These are phyloP conservation scores for Aspergillus chevalieri DNA, from an alignment of 2,329 filamentous ascomycete species.

Conservation along the genomic window DNA sequence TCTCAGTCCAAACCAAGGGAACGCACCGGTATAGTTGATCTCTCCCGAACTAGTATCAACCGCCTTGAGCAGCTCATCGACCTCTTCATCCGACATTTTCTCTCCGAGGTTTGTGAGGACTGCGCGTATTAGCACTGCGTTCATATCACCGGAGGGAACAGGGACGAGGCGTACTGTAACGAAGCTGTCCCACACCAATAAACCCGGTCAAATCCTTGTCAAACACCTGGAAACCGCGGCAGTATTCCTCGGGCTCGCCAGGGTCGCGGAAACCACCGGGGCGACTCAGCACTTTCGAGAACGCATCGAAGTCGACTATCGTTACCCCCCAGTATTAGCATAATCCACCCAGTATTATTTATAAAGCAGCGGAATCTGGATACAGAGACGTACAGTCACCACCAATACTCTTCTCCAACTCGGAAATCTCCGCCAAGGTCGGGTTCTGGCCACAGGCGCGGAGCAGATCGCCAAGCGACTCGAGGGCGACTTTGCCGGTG, in stretches of 20 bases:
- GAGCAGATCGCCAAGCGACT: slow-evolving; percentile 85
- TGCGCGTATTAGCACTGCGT: slow-evolving; percentile 15
- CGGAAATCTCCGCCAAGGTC: slow-evolving; percentile 83
- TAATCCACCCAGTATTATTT: background rate
- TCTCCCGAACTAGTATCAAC: slow-evolving; percentile 94
- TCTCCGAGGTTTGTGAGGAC: slow-evolving; percentile 96
- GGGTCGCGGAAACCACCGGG: slow-evolving; percentile 97
- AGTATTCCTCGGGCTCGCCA: slow-evolving; percentile 96
- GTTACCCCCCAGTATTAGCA: slow-evolving; percentile 5
- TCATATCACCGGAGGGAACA: background rate
- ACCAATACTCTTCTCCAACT: slow-evolving; percentile 84
- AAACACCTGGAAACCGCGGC: slow-evolving; percentile 97
- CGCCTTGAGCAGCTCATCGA: slow-evolving; percentile 96
- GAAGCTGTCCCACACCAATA: slow-evolving; percentile 94
- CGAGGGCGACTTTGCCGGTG: slow-evolving; percentile 80
- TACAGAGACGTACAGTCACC: slow-evolving; percentile 69
- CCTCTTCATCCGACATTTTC: slow-evolving; percentile 99
- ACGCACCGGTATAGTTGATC: slow-evolving; percentile 91
- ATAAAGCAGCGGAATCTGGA: background rate
- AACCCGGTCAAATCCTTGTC: slow-evolving; percentile 98
- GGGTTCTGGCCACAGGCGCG: slow-evolving; percentile 98
- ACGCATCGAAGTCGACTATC: slow-evolving; percentile 93
- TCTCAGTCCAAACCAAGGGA: background rate
- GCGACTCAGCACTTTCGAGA: slow-evolving; percentile 93
- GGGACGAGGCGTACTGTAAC: slow-evolving; percentile 59